phyloP scores from a whole-genome alignment of 768 basidiomycete genomes.

The Kwoniella shandongensis region DNA sequence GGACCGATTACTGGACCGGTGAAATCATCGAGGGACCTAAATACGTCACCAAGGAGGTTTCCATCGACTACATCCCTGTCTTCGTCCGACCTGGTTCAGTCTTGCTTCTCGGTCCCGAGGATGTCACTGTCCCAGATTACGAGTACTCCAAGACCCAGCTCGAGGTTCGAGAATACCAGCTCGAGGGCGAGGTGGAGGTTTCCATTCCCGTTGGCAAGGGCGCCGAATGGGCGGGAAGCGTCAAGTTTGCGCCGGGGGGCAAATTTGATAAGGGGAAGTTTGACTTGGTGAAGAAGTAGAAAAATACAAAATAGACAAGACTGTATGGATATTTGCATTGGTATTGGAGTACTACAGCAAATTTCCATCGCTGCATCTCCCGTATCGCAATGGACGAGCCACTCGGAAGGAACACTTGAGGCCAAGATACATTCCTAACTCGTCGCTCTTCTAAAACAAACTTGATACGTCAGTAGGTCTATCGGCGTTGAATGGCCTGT shows the following conservation, averaged over 20 bases:
- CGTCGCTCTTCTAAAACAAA: too few species aligned
- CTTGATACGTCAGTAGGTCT: too few species aligned
- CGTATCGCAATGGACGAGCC: too few species aligned
- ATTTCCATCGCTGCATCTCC: too few species aligned
- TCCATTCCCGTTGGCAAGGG: constrained; percentile 26
- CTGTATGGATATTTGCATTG: too few species aligned
- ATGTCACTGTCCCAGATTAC: constrained; percentile 64
- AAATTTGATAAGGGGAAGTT: constrained; percentile 1
- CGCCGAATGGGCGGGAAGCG: constrained; percentile 16
- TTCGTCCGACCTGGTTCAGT: constrained; percentile 66
- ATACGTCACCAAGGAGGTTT: constrained; percentile 65
- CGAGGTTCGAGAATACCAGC: constrained; percentile 62
- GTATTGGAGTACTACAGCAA: too few species aligned
- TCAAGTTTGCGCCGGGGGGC: constrained; percentile 15
- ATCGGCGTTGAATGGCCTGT: background rate
- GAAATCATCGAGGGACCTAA: constrained; percentile 62
- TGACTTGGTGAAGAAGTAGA: background rate
- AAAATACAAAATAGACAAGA: too few species aligned
- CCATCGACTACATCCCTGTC: constrained; percentile 66
- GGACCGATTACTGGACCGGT: constrained; percentile 59
- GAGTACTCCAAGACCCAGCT: constrained; percentile 58
- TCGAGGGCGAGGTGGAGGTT: constrained; percentile 54
- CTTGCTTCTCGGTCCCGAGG: constrained; percentile 62
- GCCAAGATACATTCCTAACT: too few species aligned
- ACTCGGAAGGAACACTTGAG: too few species aligned